Conservation (phyloP, 148 eudicot species). For the Polygonum aviculare region DNA sequence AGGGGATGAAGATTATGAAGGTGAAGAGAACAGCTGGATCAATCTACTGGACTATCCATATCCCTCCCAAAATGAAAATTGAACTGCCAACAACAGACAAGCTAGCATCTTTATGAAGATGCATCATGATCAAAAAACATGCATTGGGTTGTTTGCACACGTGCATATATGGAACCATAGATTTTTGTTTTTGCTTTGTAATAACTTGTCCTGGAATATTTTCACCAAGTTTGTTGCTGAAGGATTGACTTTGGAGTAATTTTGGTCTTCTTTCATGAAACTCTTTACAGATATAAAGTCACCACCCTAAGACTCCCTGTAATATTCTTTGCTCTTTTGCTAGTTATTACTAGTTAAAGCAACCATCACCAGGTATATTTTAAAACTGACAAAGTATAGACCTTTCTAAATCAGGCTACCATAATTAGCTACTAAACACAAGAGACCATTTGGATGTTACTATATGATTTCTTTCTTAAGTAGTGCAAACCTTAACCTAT, state of each 20-base stretch:
- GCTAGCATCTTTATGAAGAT: not conserved
- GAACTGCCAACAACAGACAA: not conserved
- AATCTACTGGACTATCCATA: conserved; percentile 40
- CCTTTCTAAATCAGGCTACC: not conserved
- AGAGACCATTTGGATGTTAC: not conserved
- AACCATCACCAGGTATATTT: not conserved
- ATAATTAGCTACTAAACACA: not conserved
- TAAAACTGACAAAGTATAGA: not conserved
- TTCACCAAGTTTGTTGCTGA: not conserved
- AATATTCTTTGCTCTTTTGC: not conserved
- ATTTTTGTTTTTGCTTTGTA: not conserved
- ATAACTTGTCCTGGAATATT: not conserved
- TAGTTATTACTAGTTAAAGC: not conserved
- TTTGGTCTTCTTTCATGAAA: not conserved
- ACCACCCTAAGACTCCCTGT: not conserved
- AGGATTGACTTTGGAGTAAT: not conserved
- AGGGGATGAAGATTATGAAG: conserved; percentile 33
- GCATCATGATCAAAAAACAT: not conserved
- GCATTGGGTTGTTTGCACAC: not conserved
- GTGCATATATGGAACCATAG: not conserved
- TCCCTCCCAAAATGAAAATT: not conserved
- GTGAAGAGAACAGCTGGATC: conserved; percentile 51
- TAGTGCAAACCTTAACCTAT: not conserved
- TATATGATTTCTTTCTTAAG: not conserved
- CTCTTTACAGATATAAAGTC: not conserved